A percentile compares a stretch with the other conserved stretches of the same genome.
Evolutionary conservation across 2,329 filamentous ascomycete genomes (phyloP).

Genomic region (Keithomyces neogunnii): DNA sequence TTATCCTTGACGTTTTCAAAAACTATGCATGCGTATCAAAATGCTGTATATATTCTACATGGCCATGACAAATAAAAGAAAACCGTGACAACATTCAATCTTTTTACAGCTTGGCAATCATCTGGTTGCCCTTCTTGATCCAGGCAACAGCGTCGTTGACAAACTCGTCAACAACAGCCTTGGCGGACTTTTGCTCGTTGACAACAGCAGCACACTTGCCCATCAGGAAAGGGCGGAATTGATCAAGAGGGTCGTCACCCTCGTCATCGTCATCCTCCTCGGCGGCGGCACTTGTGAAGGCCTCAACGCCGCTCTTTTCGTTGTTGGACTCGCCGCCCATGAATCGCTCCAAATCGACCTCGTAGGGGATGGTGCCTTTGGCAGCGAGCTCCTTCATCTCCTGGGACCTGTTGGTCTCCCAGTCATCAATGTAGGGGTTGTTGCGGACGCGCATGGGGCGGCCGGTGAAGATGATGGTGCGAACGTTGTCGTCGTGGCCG

Average conservation of each 20-base stretch:
- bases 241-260: slow-evolving; percentile 82
- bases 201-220: slow-evolving; percentile 92
- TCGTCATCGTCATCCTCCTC: slow-evolving; percentile 63
- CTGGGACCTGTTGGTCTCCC: slow-evolving; percentile 81
- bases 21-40: neutral
- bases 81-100: neutral
- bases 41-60: slow-evolving; percentile 15
- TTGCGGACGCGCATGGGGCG: slow-evolving; percentile 87
- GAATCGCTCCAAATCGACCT: slow-evolving; percentile 85
- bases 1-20: neutral
- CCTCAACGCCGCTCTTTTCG: slow-evolving; percentile 45
- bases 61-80: slow-evolving; percentile 11
- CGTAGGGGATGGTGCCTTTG: slow-evolving; percentile 88
- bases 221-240: slow-evolving; percentile 88
- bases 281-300: slow-evolving; percentile 55
- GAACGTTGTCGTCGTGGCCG: slow-evolving; percentile 89
- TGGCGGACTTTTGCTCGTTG: slow-evolving; percentile 85
- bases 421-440: slow-evolving; percentile 90
- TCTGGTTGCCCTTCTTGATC: slow-evolving; percentile 59
- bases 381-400: slow-evolving; percentile 90
- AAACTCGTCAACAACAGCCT: slow-evolving; percentile 90
- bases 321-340: slow-evolving; percentile 52
- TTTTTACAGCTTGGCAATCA: slow-evolving; percentile 61
- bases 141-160: slow-evolving; percentile 69
- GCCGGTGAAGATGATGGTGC: slow-evolving; percentile 97